phyloP scores from a whole-genome alignment of 345 rosid species.

The Bretschneidera sinensis region DNA sequence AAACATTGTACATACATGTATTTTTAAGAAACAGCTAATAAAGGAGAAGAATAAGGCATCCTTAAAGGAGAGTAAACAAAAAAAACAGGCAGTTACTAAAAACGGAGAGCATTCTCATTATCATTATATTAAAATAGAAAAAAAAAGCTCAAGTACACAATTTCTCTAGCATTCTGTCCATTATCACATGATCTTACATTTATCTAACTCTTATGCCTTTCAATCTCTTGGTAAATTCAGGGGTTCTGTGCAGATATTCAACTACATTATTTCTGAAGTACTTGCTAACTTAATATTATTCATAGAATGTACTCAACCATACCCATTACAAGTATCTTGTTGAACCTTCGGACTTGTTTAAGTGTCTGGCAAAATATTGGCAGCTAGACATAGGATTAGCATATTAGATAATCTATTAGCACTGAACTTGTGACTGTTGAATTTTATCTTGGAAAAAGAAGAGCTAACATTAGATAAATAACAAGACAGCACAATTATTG shows the following conservation, averaged over 20 bases:
- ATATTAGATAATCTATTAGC: neutral
- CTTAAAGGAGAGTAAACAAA: neutral
- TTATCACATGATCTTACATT: neutral
- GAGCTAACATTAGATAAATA: neutral
- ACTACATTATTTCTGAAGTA: neutral
- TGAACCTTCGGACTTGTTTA: too few relatives aligned
- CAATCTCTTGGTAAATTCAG: neutral
- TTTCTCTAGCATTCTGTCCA: neutral
- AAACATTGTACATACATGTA: neutral
- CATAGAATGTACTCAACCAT: too few relatives aligned
- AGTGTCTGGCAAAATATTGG: too few relatives aligned
- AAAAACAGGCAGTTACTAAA: too few relatives aligned
- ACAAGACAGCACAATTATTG: neutral
- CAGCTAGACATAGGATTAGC: too few relatives aligned
- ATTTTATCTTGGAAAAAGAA: slow-evolving; percentile 9
- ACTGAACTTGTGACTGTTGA: neutral
- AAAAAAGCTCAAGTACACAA: too few relatives aligned
- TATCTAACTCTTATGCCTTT: neutral
- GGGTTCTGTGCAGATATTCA: neutral
- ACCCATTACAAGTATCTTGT: too few relatives aligned
- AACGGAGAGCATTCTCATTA: too few relatives aligned
- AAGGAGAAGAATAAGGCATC: neutral
- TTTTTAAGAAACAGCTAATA: neutral
- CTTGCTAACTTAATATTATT: too few relatives aligned
- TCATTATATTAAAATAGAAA: too few relatives aligned